Evolutionary conservation across 2,329 filamentous ascomycete species (phyloP), one percentile per base, ranked within the genome.

Genomic region (Talaromyces sp.): DNA sequence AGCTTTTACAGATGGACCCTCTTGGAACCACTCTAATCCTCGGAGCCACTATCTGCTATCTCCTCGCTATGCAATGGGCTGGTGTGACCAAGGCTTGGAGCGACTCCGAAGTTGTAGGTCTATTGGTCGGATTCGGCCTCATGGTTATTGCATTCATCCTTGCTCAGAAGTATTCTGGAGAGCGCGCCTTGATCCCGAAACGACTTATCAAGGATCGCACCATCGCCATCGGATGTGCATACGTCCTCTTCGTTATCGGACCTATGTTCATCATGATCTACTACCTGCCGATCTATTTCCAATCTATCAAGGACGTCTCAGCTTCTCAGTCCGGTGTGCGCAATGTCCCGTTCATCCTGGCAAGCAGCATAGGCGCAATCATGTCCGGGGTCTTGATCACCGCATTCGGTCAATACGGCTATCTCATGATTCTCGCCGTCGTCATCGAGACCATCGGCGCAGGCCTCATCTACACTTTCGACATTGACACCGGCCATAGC

Each of bases 341-440:
- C 53, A 78, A 75, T 55, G 64, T 79, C 13, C 72, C 77, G 10
- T 63, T 76, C 17, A 71, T 79, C 8, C 58, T 78, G 10, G 65
- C 66, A 4, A 61, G 64, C 45, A 61, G 63, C 22, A 43, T 74
- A 11, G 65, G 63, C 53, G 65, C 65, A 5, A 60, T 73, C 46
- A 45, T 66, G 19, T 64, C 65, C 9, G 72, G 72, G 15, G 63
- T 50, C 3, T 50, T 66, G 11, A 64, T 73, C 39, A 65, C 66
- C 6, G 58, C 63, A 33, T 63, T 60, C 45, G 70, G 70, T 13
- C 62, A 69, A 25, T 66, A 63, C 43, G 62, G 63, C n/a, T 69
- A 68, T 17, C 51, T 70, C 15, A 63, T 71, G 61, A 58, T 65
- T 8, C 13, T 70, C 7, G 69, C 69, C 7, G 63, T 65, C 3